These are phyloP conservation scores for Hygrophorus russula DNA, from an alignment of 768 basidiomycete genomes.

Conservation along the genomic window DNA sequence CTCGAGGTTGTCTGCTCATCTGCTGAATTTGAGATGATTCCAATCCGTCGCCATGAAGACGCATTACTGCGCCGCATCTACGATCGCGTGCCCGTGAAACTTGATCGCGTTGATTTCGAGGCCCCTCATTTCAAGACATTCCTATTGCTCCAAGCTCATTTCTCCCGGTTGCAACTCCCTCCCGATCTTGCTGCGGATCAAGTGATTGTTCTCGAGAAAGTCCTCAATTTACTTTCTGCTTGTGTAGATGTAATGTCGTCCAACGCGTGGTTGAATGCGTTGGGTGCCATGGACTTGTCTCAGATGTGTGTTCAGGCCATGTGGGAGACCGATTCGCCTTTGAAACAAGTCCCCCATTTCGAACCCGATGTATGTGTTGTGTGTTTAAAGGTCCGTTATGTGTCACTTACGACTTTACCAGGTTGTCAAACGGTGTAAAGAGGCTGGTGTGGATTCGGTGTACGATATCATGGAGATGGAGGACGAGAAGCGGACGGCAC, in stretches of 20 bases:
- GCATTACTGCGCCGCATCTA: constrained; percentile 78
- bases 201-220: constrained; percentile 75
- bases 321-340: constrained; percentile 94
- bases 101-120: constrained; percentile 73
- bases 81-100: constrained; percentile 93
- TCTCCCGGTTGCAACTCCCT: constrained; percentile 84
- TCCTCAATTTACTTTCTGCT: constrained; percentile 83
- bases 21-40: constrained; percentile 89
- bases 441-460: constrained; percentile 73
- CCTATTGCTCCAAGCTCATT: constrained; percentile 93
- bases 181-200: constrained; percentile 94
- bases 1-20: constrained; percentile 96
- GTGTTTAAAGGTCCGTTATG: neutral
- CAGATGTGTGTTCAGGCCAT: constrained; percentile 99
- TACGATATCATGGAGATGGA: constrained; percentile 99
- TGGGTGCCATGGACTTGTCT: constrained; percentile 94
- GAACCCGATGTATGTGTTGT: constrained; percentile 60
- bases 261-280: constrained; percentile 88
- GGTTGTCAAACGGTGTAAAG: constrained; percentile 80
- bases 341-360: constrained; percentile 96
- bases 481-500: constrained; percentile 71
- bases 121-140: constrained; percentile 98
- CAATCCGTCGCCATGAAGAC: constrained; percentile 93
- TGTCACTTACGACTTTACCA: constrained; percentile 14
- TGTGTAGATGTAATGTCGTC: constrained; percentile 98